Evolutionary conservation across 2,329 filamentous ascomycete species (phyloP).

Genomic region (Xylaria digitata): DNA sequence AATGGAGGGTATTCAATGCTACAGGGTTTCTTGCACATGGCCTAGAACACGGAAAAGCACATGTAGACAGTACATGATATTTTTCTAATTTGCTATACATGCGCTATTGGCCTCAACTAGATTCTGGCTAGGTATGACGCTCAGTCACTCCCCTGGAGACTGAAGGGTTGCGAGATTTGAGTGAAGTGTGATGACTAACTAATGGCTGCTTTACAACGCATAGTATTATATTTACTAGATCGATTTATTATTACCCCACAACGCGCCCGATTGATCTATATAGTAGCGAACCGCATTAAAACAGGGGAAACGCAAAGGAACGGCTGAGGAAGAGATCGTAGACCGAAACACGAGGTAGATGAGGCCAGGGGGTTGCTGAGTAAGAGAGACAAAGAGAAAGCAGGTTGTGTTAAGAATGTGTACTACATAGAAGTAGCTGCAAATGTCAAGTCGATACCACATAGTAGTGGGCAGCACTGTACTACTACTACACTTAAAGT

Average conservation of each 20-base stretch:
- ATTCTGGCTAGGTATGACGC: not conserved
- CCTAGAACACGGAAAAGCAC: conserved; percentile 28
- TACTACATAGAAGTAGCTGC: too few species aligned
- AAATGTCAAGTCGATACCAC: too few species aligned
- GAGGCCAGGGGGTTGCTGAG: not conserved
- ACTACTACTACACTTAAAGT: too few species aligned
- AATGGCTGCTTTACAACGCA: not conserved
- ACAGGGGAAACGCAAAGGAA: not conserved
- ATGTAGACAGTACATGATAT: conserved; percentile 7
- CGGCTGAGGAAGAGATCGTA: not conserved
- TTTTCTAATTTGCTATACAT: not conserved
- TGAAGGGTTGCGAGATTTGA: not conserved
- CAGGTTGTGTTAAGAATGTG: too few species aligned
- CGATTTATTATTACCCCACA: not conserved
- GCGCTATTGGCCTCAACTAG: not conserved
- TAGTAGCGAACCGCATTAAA: not conserved
- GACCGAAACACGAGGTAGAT: conserved; percentile 10
- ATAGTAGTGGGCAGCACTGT: too few species aligned
- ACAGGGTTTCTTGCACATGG: conserved; percentile 31
- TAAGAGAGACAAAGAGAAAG: too few species aligned
- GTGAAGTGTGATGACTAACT: not conserved
- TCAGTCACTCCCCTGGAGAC: not conserved
- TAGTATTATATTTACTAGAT: too few species aligned
- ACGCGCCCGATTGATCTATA: not conserved
- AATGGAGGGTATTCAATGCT: conserved; percentile 35